A percentile compares a stretch with the other conserved stretches of the same genome.
phyloP scores from a whole-genome alignment of 192 early-diverging fungal species.

The Mortierella hygrophila region DNA sequence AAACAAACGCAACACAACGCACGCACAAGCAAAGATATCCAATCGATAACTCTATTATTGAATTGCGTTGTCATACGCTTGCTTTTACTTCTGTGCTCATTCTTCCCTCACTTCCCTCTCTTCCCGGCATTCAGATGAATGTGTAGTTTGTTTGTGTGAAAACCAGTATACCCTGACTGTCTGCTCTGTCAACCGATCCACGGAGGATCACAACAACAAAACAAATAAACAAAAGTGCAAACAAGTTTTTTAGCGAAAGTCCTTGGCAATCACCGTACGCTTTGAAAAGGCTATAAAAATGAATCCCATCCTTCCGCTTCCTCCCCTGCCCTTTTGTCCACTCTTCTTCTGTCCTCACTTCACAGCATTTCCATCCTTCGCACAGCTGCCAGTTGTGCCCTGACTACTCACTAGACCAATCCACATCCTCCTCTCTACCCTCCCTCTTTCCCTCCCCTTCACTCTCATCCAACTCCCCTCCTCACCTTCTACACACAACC shows the following conservation, averaged over 20 bases:
- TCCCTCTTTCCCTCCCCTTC: neutral
- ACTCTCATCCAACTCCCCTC: neutral
- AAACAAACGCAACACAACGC: too few species aligned
- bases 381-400: neutral
- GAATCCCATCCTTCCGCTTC: neutral
- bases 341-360: neutral
- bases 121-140: neutral
- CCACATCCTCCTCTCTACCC: neutral
- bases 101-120: too few species aligned
- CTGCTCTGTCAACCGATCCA: neutral
- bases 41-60: too few species aligned
- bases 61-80: too few species aligned
- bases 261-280: too few species aligned
- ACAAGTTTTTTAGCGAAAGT: neutral
- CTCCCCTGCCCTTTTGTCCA: neutral
- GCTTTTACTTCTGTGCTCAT: too few species aligned
- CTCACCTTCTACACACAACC: neutral
- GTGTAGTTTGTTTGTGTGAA: neutral
- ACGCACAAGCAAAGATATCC: too few species aligned
- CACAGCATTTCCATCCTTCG: neutral
- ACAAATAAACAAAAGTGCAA: neutral
- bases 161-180: neutral
- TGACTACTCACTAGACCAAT: neutral
- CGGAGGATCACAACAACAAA: neutral
- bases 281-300: neutral